Conservation (phyloP, 345 rosid genomes). For the Laguncularia racemosa region DNA sequence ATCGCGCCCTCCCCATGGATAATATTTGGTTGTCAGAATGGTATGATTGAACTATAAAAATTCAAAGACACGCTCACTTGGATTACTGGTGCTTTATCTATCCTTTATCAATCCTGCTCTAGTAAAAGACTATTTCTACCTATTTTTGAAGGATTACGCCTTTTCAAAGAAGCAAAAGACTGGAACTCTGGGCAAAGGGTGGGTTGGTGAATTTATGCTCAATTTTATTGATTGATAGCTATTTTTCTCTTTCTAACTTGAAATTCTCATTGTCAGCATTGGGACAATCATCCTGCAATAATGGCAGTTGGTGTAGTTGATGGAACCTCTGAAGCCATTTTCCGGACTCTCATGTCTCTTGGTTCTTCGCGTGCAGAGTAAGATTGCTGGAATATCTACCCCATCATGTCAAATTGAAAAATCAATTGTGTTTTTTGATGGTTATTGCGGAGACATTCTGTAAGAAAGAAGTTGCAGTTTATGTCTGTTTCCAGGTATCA, state of each 20-base stretch:
- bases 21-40: constrained; percentile 93
- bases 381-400: constrained; percentile 8
- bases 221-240: not conserved
- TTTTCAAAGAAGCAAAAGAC: constrained; percentile 90
- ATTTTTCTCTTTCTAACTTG: not conserved
- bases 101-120: too few relatives aligned
- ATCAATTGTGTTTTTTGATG: not conserved
- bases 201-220: constrained; percentile 10
- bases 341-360: constrained; percentile 69
- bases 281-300: constrained; percentile 92
- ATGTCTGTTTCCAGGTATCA: too few relatives aligned
- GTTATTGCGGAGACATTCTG: too few relatives aligned
- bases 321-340: constrained; percentile 80
- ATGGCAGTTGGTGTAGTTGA: constrained; percentile 92
- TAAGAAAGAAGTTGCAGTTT: too few relatives aligned
- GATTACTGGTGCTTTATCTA: not conserved
- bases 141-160: constrained; percentile 58
- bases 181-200: constrained; percentile 57
- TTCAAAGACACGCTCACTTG: not conserved
- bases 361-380: constrained; percentile 87
- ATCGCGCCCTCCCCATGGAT: constrained; percentile 92
- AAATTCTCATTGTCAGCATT: constrained; percentile 34
- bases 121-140: constrained; percentile 1
- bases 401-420: too few relatives aligned
- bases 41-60: constrained; percentile 19